These are phyloP conservation scores for Blastocystis hominis DNA, from an alignment of 352 stramenopile genomes.

Conservation along the genomic window DNA sequence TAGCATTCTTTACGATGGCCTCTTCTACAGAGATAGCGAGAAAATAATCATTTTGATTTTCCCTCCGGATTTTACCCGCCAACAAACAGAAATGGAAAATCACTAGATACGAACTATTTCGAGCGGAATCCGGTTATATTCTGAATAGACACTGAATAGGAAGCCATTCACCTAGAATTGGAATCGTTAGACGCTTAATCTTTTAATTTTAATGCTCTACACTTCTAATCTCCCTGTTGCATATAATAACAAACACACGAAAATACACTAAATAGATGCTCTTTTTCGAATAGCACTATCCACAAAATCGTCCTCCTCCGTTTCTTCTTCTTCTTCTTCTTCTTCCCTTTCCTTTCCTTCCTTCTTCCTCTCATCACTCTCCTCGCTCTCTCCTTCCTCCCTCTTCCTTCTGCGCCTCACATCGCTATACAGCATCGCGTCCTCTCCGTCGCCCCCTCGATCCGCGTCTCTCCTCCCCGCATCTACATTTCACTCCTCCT, in stretches of 20 bases:
- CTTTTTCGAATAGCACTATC: conserved; percentile 29
- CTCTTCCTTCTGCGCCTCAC: neutral
- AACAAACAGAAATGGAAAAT: no score
- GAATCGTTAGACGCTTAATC: no score
- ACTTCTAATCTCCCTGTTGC: neutral
- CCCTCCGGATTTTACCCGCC: neutral
- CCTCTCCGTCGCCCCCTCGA: neutral
- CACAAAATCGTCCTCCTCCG: conserved; percentile 10
- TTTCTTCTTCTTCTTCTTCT: neutral
- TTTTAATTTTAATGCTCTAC: no score
- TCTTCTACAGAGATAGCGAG: neutral
- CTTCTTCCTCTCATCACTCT: neutral
- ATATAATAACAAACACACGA: conserved; percentile 1
- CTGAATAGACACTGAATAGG: no score
- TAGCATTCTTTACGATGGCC: neutral
- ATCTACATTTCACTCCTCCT: neutral
- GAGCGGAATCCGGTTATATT: no score
- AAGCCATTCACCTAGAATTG: no score
- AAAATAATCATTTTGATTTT: neutral
- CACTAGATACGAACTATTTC: no score
- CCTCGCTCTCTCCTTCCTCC: neutral
- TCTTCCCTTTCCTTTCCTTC: neutral
- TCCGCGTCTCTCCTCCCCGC: neutral
- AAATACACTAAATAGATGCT: neutral
- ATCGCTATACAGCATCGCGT: conserved; percentile 21